Conservation (phyloP, 2,329 filamentous ascomycete species). For the Nemania bipapillata region DNA sequence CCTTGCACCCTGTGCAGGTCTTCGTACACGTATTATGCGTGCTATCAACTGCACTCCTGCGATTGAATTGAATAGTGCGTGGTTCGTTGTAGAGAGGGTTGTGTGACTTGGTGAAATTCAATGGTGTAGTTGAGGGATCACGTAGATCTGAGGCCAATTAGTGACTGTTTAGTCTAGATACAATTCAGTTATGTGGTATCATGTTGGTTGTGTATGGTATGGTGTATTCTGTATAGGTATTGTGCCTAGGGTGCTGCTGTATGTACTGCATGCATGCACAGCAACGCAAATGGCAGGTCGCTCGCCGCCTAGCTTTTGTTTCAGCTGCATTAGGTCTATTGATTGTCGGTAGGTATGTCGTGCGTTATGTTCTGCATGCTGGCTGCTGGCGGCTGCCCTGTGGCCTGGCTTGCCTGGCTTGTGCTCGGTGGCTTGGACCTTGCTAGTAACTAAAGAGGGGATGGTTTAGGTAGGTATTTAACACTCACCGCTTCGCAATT, state of each 20-base stretch:
- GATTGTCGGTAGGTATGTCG: too few relatives aligned
- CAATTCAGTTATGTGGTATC: background rate
- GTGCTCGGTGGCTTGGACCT: background rate
- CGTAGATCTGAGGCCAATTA: slow-evolving; percentile 75
- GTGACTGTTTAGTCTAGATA: slow-evolving; percentile 1
- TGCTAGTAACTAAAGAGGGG: background rate
- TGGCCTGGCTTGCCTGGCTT: background rate
- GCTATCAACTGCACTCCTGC: background rate
- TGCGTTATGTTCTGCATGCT: slow-evolving; percentile 9
- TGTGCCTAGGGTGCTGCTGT: too few relatives aligned
- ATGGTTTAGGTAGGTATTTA: slow-evolving; percentile 23
- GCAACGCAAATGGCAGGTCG: background rate
- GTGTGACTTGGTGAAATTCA: slow-evolving; percentile 99
- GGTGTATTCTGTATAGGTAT: too few relatives aligned
- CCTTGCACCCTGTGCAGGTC: background rate
- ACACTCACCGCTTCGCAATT: slow-evolving; percentile 76
- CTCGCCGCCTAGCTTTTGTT: background rate
- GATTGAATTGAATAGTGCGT: background rate
- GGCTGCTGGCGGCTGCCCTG: too few relatives aligned
- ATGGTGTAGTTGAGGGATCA: slow-evolving; percentile 79
- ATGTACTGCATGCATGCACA: too few relatives aligned
- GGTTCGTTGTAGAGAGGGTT: slow-evolving; percentile 80
- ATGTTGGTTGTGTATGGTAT: too few relatives aligned
- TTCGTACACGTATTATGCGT: background rate
- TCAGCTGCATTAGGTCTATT: slow-evolving; percentile 14